A percentile compares a stretch with the other conserved stretches of the same genome.
Evolutionary conservation across 129 eudicot genomes (phyloP).

Genomic region (Gnaphalium uliginosum): DNA sequence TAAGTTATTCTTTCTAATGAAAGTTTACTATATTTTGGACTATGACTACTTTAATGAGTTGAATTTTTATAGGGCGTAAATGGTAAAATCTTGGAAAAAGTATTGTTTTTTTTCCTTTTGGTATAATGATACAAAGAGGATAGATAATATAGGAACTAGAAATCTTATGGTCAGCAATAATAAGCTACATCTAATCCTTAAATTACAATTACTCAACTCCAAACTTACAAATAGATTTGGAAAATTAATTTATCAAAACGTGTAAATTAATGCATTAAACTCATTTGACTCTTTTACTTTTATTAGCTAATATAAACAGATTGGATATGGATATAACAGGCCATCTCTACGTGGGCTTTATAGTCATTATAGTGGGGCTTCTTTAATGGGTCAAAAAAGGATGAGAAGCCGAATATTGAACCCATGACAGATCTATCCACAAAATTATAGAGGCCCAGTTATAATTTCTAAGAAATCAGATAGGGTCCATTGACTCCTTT

Average conservation of each 20-base stretch:
- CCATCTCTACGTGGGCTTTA: neutral
- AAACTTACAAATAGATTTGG: too few relatives aligned
- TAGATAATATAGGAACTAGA: slow-evolving; percentile 2
- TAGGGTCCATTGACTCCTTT: neutral
- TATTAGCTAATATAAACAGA: neutral
- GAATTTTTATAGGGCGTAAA: too few relatives aligned
- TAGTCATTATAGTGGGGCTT: neutral
- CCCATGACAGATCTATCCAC: neutral
- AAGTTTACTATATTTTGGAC: too few relatives aligned
- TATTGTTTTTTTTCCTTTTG: too few relatives aligned
- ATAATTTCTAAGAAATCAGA: too few relatives aligned
- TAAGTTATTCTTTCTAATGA: too few relatives aligned
- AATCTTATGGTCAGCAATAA: slow-evolving; percentile 66
- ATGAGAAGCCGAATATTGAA: neutral
- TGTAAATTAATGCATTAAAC: neutral
- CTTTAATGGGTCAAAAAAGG: neutral
- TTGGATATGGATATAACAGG: neutral
- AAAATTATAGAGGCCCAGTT: neutral
- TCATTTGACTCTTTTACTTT: neutral
- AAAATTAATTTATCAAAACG: too few relatives aligned
- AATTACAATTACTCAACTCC: too few relatives aligned
- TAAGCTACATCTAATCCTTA: too few relatives aligned
- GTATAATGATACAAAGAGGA: too few relatives aligned
- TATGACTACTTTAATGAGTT: too few relatives aligned
- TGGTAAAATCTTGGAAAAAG: too few relatives aligned